Conservation (phyloP, 192 early-diverging fungal genomes). For the Lobosporangium transversale region DNA sequence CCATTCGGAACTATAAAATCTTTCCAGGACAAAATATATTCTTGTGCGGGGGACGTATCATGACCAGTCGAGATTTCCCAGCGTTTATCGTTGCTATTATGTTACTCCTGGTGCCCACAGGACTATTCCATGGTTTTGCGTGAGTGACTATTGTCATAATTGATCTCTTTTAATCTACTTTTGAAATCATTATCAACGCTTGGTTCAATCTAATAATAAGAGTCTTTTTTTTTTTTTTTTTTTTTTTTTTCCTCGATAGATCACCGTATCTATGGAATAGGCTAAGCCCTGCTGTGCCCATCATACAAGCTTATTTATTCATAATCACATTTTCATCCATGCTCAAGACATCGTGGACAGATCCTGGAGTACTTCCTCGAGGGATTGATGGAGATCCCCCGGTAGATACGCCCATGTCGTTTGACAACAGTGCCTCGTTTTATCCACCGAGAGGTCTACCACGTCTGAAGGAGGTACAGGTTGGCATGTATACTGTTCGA, state of each 20-base stretch:
- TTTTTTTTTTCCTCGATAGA: slow-evolving; percentile 54
- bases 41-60: slow-evolving; percentile 68
- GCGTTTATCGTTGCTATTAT: slow-evolving; percentile 71
- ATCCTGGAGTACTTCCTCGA: slow-evolving; percentile 79
- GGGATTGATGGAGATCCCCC: slow-evolving; percentile 69
- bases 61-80: slow-evolving; percentile 70
- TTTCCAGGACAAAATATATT: slow-evolving; percentile 69
- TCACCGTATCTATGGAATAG: slow-evolving; percentile 73
- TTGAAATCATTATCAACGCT: too few relatives aligned
- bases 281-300: slow-evolving; percentile 67
- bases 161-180: too few relatives aligned
- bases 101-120: slow-evolving; percentile 66
- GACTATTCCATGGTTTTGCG: slow-evolving; percentile 69
- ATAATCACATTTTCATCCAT: slow-evolving; percentile 71
- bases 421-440: slow-evolving; percentile 48
- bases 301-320: slow-evolving; percentile 75
- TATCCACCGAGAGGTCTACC: slow-evolving; percentile 53
- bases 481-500: slow-evolving; percentile 69
- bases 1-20: slow-evolving; percentile 55
- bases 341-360: slow-evolving; percentile 80
- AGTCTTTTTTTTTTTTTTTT: too few relatives aligned
- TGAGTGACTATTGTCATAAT: too few relatives aligned
- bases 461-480: slow-evolving; percentile 62
- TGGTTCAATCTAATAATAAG: too few relatives aligned
- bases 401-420: slow-evolving; percentile 62